Evolutionary conservation across 331 rosid species (phyloP).

Genomic region (Malus hybrid): DNA sequence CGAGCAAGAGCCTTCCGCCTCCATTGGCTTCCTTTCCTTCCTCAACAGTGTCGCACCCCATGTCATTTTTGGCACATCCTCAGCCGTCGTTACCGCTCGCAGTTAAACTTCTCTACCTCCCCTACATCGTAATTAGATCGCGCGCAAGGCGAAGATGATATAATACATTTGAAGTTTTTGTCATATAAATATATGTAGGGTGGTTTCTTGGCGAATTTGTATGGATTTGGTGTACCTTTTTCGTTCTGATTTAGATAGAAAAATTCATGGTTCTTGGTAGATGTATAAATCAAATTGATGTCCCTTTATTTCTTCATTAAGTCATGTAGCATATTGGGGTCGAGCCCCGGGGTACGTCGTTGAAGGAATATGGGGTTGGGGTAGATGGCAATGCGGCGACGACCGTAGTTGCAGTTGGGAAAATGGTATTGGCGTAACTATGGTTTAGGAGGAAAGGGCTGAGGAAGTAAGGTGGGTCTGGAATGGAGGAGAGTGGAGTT

Average conservation of each 20-base stretch:
- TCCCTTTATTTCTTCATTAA: neutral
- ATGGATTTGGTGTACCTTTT: constrained; percentile 15
- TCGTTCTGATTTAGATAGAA: constrained; percentile 14
- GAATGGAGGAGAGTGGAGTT: too few species aligned
- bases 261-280: constrained; percentile 8
- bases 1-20: constrained; percentile 38
- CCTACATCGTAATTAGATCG: constrained; percentile 4
- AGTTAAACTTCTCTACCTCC: constrained; percentile 14
- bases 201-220: constrained; percentile 16
- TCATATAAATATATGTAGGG: constrained; percentile 12
- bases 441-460: too few species aligned
- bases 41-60: constrained; percentile 47
- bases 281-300: constrained; percentile 11
- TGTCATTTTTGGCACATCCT: constrained; percentile 28
- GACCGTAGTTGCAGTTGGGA: too few species aligned
- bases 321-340: too few species aligned
- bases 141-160: constrained; percentile 1
- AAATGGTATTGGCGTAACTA: too few species aligned
- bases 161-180: neutral
- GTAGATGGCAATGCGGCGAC: too few species aligned
- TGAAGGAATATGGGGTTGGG: too few species aligned
- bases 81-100: constrained; percentile 31
- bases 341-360: too few species aligned
- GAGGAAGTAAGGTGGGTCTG: too few species aligned
- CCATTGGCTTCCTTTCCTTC: constrained; percentile 57